Percentiles rank a stretch among this genome's conserved stretches.
Evolutionary conservation across 2,329 filamentous ascomycete species (phyloP).

Genomic region (Colletotrichum liriopes): DNA sequence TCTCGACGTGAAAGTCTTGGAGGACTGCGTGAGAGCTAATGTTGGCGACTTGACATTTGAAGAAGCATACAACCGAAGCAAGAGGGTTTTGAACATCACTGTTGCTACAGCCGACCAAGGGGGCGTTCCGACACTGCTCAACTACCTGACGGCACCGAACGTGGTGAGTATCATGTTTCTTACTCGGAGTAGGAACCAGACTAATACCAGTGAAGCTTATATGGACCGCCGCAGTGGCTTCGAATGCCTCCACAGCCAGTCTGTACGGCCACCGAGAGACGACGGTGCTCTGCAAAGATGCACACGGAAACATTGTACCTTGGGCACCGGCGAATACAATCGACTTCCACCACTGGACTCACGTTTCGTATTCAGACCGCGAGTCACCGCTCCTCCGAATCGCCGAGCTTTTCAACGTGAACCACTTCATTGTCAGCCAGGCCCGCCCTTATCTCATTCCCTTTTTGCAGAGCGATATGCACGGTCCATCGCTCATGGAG

Average conservation of each 20-base stretch:
- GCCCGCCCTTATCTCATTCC: conserved; percentile 91
- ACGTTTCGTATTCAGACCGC: conserved; percentile 75
- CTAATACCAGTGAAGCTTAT: conserved; percentile 71
- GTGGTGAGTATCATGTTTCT: conserved; percentile 73
- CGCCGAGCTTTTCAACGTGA: conserved; percentile 90
- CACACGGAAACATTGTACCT: conserved; percentile 79
- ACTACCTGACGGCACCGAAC: conserved; percentile 93
- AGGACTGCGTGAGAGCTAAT: conserved; percentile 87
- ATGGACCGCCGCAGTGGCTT: conserved; percentile 84
- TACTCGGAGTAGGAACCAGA: not conserved
- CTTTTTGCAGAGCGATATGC: conserved; percentile 85
- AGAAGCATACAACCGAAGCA: conserved; percentile 89
- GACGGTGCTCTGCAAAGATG: conserved; percentile 83
- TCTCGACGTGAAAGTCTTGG: conserved; percentile 84
- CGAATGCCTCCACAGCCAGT: conserved; percentile 77
- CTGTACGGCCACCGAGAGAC: conserved; percentile 77
- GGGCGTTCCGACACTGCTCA: conserved; percentile 87
- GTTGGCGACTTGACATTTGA: conserved; percentile 93
- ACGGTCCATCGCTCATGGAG: conserved; percentile 77
- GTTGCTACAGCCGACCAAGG: conserved; percentile 82
- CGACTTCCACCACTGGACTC: conserved; percentile 79
- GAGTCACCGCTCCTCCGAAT: conserved; percentile 79
- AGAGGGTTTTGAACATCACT: conserved; percentile 92
- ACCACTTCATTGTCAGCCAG: conserved; percentile 96
- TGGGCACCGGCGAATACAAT: conserved; percentile 77